Base-by-base conservation (phyloP, 306 rosid species). In the Acacia crassicarpa region DNA sequence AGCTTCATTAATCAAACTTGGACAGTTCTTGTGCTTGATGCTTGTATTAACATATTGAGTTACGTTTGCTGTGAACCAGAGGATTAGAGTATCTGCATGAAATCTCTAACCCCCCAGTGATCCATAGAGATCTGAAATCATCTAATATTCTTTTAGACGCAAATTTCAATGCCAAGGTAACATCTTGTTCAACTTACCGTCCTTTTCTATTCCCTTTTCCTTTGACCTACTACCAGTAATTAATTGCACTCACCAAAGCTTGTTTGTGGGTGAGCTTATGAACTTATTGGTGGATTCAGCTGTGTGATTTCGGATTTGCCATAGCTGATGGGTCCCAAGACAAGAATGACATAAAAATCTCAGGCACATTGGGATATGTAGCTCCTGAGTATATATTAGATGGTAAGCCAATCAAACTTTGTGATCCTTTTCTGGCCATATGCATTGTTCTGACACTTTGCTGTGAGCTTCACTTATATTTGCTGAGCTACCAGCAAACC, bases 111-210 rank as follows among this genome's bases (percentile, higher is more conserved):
- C 99, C 98, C 49, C 38, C 89, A 17, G 97, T 96, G 82, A 96
- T 96, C 85, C 99, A 94, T 87, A 92, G 99, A 94, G 99, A 96
- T 91, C 94, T 96, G 94, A 96, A 96, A 91, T 89, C 99, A 72
- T 96, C 99, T 83, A 94, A 96, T 96, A 96, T 96, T 90, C 99
- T 96, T 79, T 94, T 96, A 79, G 99, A 96, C 85, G 85, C 91
- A 85, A 86, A 89, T 91, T 94, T 96, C 92, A 94, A 90, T 84
- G 97, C 99, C 78, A 96, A 96, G 93, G 99, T 96, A 86, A 62
- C 78, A 71, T 75, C 65, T 73, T 74, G 70, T 77, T 80, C 77
- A 80, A 80, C 65, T 58, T 73, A 12, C 19, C 80, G 23, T 7
- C 23, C 4, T 6, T 66, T 25, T 62, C 6, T 8, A 43, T 14